Evolutionary conservation across 2,329 filamentous ascomycete genomes (phyloP), one percentile per base, ranked within the genome.

Genomic region (Lasiodiplodia sp.): DNA sequence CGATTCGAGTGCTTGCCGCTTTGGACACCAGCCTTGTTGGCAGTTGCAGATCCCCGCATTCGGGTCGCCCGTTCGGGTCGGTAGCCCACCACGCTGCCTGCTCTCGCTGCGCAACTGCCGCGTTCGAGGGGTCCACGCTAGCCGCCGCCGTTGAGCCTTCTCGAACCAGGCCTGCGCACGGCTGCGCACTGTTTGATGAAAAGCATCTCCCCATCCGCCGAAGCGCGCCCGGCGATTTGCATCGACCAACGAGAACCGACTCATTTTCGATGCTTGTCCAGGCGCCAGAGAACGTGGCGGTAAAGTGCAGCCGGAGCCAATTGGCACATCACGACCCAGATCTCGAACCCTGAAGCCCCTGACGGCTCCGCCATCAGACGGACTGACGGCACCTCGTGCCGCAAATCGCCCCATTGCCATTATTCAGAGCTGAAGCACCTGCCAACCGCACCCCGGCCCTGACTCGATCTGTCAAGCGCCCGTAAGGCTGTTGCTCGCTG

Each of bases 281-380:
- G 55, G 55, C 55, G 37, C 40, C 40, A 18, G 38, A 31, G 40
- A 44, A 21, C 58, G 40, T 34, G 58, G 40, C 40, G 58, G 58
- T 34, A 63, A 63, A 25, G 58, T 63, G 58, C 58, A 49, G 58
- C 58, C 58, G 58, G 58, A 63, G 40, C 58, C 40, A 34, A 51
- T 63, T 34, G 56, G 34, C 21, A 31, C 58, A 49, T 51, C 58
- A 63, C 25, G 58, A 40, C 49, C 58, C 58, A 63, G 58, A 63
- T 63, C 58, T 63, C 58, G 58, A 63, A 37, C 58, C 58, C 34
- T 25, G 58, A 63, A 63, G 40, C 58, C 58, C 58, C 58, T 63
- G 58, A 63, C 58, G 40, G 58, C 58, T 31, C 58, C 58, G 37
- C 23, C 58, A 49, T 34, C 58, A 4, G 40, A 49, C 58, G 40